Evolutionary conservation across 306 rosid species (phyloP).

Genomic region (Citrullus amarus): DNA sequence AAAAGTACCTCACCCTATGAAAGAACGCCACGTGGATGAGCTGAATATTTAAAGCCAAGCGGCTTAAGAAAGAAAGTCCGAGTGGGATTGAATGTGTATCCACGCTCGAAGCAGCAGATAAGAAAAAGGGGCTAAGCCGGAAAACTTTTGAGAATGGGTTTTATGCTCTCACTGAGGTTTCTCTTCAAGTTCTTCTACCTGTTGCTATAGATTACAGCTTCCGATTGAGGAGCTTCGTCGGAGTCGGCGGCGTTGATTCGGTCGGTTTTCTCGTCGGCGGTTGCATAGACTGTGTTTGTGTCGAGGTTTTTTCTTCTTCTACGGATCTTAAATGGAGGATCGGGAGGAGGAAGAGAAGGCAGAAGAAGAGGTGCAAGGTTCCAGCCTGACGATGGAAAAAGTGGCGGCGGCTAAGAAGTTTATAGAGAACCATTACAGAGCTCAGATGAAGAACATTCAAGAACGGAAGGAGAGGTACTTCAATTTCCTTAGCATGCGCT

Average conservation of each 20-base stretch:
- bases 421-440: constrained; percentile 74
- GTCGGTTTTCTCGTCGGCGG: constrained; percentile 1
- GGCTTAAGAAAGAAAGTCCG: constrained; percentile 6
- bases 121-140: not conserved
- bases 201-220: constrained; percentile 39
- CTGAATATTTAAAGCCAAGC: constrained; percentile 16
- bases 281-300: constrained; percentile 22
- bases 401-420: constrained; percentile 86
- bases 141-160: not conserved
- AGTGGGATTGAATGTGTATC: not conserved
- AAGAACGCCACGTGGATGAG: not conserved
- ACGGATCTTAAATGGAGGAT: constrained; percentile 55
- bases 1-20: not conserved
- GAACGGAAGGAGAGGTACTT: constrained; percentile 80
- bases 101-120: constrained; percentile 19
- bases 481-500: not conserved
- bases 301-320: constrained; percentile 3
- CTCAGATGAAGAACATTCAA: constrained; percentile 59
- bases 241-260: constrained; percentile 22
- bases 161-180: constrained; percentile 2
- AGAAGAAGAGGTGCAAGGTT: constrained; percentile 57
- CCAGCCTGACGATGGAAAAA: constrained; percentile 77
- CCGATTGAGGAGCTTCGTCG: not conserved
- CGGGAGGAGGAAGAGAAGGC: constrained; percentile 44
- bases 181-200: constrained; percentile 24